These are phyloP conservation scores for Podospora sp. DNA, from an alignment of 495 filamentous ascomycete species.

Conservation along the genomic window DNA sequence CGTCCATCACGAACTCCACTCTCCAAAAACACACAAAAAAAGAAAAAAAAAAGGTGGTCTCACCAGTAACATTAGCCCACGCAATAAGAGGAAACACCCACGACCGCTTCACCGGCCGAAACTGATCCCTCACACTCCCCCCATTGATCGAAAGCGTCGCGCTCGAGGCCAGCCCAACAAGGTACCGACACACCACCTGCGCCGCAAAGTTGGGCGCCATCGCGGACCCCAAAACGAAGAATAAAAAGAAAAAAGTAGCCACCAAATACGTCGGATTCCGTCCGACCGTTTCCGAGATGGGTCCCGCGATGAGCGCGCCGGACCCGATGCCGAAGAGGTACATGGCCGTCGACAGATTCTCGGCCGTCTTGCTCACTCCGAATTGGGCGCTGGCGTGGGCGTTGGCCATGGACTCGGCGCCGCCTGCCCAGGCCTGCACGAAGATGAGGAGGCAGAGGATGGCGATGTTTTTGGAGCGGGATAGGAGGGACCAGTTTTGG, in stretches of 20 bases:
- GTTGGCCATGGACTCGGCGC: slow-evolving; percentile 41
- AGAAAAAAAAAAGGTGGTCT: not conserved
- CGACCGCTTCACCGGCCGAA: slow-evolving; percentile 34
- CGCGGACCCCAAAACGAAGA: slow-evolving; percentile 40
- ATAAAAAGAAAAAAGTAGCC: slow-evolving; percentile 35
- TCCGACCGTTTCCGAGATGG: slow-evolving; percentile 42
- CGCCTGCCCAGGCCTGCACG: slow-evolving; percentile 34
- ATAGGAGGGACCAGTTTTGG: slow-evolving; percentile 36
- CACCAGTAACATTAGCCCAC: slow-evolving; percentile 40
- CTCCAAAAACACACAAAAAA: too few species aligned
- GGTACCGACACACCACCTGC: slow-evolving; percentile 38
- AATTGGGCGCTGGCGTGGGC: slow-evolving; percentile 30
- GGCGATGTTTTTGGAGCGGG: slow-evolving; percentile 38
- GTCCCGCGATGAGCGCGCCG: slow-evolving; percentile 39
- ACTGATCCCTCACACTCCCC: slow-evolving; percentile 38
- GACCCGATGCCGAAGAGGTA: slow-evolving; percentile 36
- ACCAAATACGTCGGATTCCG: slow-evolving; percentile 40
- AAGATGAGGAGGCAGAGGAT: slow-evolving; percentile 44
- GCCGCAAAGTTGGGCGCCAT: slow-evolving; percentile 34
- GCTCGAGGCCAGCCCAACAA: slow-evolving; percentile 38
- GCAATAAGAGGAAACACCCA: slow-evolving; percentile 39
- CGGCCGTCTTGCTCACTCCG: slow-evolving; percentile 33
- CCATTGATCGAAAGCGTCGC: slow-evolving; percentile 39
- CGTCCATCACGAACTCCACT: not conserved
- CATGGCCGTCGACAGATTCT: slow-evolving; percentile 37